Evolutionary conservation across 192 early-diverging fungal species (phyloP).

Genomic region (Coemansia sp.): DNA sequence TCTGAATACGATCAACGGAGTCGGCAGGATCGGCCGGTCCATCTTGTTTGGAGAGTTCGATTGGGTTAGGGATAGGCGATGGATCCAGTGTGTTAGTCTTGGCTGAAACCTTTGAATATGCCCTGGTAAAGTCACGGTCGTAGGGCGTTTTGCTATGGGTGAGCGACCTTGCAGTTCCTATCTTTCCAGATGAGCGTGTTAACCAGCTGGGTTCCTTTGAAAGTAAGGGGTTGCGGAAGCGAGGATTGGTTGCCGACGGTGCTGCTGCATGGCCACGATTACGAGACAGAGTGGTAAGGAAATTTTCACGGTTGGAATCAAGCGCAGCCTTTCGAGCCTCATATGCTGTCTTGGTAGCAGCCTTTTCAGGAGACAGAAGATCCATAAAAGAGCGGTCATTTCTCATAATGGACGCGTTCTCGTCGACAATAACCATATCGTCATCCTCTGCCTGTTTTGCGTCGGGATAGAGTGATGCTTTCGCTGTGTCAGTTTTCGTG

Average conservation of each 20-base stretch:
- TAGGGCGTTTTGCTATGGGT: not conserved
- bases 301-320: constrained; percentile 5
- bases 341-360: not conserved
- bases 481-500: not conserved
- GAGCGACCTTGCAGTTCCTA: not conserved
- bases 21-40: not conserved
- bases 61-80: constrained; percentile 12
- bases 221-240: not conserved
- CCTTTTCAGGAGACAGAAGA: constrained; percentile 38
- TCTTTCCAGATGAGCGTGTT: not conserved
- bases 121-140: not conserved
- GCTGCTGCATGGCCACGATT: not conserved
- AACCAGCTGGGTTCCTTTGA: not conserved
- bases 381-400: constrained; percentile 51
- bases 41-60: not conserved
- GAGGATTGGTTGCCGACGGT: not conserved
- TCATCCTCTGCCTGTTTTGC: not conserved
- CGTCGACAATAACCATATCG: constrained; percentile 9
- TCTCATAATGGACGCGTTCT: constrained; percentile 25
- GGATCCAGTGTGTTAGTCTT: not conserved
- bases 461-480: not conserved
- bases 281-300: constrained; percentile 26
- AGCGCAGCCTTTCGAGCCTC: not conserved
- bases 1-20: too few species aligned
- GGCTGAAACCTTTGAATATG: not conserved